Conservation (phyloP, 2,329 filamentous ascomycete species). For the Aciculosporium take region DNA sequence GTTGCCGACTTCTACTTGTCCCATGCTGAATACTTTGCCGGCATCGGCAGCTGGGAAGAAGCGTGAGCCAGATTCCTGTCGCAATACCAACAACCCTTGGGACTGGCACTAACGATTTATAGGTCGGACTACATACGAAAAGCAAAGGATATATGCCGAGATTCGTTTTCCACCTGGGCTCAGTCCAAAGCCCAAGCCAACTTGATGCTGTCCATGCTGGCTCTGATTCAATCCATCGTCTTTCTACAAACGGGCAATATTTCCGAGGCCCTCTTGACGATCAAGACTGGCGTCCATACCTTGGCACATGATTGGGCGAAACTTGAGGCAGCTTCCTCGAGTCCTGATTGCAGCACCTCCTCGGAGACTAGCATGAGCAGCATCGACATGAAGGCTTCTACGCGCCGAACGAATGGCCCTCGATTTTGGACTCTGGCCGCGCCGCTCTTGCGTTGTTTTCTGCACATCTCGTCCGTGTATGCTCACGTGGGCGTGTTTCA, state of each 20-base stretch:
- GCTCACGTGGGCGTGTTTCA: constrained; percentile 74
- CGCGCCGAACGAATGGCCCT: constrained; percentile 26
- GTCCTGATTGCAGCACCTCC: constrained; percentile 16
- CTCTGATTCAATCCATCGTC: constrained; percentile 49
- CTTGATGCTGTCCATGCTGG: constrained; percentile 16
- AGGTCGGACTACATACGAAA: constrained; percentile 21
- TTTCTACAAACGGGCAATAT: constrained; percentile 47
- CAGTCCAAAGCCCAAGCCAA: constrained; percentile 20
- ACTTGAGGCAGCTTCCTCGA: constrained; percentile 24
- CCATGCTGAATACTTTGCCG: constrained; percentile 60
- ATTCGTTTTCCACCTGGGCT: constrained; percentile 19
- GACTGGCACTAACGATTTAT: background rate
- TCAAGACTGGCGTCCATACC: constrained; percentile 42
- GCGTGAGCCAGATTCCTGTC: constrained; percentile 23
- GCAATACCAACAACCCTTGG: background rate
- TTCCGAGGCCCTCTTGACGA: constrained; percentile 41
- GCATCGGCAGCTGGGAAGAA: constrained; percentile 50
- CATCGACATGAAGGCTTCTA: constrained; percentile 12
- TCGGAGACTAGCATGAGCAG: constrained; percentile 16
- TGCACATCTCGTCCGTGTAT: constrained; percentile 64
- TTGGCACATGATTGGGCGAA: constrained; percentile 42
- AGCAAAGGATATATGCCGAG: constrained; percentile 24
- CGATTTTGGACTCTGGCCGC: constrained; percentile 69
- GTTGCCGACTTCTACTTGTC: constrained; percentile 48
- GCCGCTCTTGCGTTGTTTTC: constrained; percentile 55